Base-by-base conservation (phyloP, 2,329 filamentous ascomycete species). In the Periconia macrospinosa region DNA sequence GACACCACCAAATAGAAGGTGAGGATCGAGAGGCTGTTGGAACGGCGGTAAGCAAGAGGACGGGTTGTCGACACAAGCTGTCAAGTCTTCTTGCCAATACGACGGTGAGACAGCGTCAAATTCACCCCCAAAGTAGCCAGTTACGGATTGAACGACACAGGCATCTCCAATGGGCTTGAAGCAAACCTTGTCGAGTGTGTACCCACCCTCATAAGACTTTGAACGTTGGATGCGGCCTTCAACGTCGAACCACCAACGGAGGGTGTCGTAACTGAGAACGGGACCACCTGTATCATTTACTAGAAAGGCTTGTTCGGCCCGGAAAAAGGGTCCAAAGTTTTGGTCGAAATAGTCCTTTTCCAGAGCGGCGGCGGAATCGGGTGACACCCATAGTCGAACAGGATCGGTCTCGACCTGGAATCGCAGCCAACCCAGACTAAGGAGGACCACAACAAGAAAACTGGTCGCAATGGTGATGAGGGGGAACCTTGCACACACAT, bases 311-410 rank as follows among this genome's bases (percentile, higher is more conserved):
- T 99, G 94, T 72, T 99, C 90, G 0, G 92, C 89, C 41, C 94
- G 89, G 75, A 94, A 99, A 69, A 99, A 99, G 0, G 93, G 92
- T 0, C 94, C 95, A 70, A 99, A 99, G 63, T 91, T 92, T 35
- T 84, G 73, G 70, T 99, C 95, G 60, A 97, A 99, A 70, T 95
- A 99, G 1, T 83, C 83, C 77, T 99, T 99, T 71, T 99, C 93
- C 69, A 91, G 84, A 0, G 94, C 94, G 18, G 95, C 93, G 46
- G 87, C 85, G 3, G 94, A 97, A 9, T 89, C 89, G 8, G 94
- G 94, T 65, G 93, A 92, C n/a, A 99, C 94, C 94, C 94, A 99
- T 9, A 99, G 79, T 45, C 90, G 86, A 11, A 95, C 94, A 6
- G 94, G 94, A 57, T 97, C 89, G 19, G 82, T 90, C 73, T 97